phyloP scores from a whole-genome alignment of 352 stramenopile species.

The Thraustochytrium aureum region DNA sequence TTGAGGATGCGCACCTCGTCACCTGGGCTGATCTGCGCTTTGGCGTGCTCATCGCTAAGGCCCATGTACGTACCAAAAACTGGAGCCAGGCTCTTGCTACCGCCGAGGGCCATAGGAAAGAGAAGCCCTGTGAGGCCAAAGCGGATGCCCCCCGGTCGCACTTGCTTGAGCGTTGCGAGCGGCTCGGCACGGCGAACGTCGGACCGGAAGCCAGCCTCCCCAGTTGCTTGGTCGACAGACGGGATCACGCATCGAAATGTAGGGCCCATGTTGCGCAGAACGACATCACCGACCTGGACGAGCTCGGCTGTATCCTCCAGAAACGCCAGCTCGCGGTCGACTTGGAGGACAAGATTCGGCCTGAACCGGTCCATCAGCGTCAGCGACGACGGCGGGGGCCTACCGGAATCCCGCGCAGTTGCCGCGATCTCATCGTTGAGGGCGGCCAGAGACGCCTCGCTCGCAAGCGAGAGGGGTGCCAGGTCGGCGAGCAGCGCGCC shows the following conservation, averaged over 20 bases:
- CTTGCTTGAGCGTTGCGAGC: slow-evolving; percentile 10
- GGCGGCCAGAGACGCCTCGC: not conserved
- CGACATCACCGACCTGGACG: not conserved
- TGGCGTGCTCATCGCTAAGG: too few relatives aligned
- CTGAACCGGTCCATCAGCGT: not conserved
- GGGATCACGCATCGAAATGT: slow-evolving; percentile 15
- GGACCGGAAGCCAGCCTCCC: slow-evolving; percentile 8
- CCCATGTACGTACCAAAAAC: slow-evolving; percentile 16
- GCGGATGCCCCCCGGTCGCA: not conserved
- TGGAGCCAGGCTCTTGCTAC: not conserved
- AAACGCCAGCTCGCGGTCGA: not conserved
- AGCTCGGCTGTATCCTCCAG: not conserved
- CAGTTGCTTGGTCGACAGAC: slow-evolving; percentile 9
- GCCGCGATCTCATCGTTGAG: slow-evolving; percentile 1
- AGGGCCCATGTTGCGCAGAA: not conserved
- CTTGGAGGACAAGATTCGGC: not conserved
- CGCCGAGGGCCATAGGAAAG: not conserved
- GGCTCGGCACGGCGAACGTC: slow-evolving; percentile 2
- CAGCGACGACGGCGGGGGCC: too few relatives aligned
- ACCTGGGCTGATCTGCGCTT: too few relatives aligned
- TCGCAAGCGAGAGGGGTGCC: not conserved
- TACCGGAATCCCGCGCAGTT: not conserved
- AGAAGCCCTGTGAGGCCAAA: slow-evolving; percentile 4
- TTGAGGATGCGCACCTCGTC: too few relatives aligned
- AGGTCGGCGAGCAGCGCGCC: not conserved